Base-by-base conservation (phyloP, 2,329 filamentous ascomycete genomes). In the Diaporthe caulivora region DNA sequence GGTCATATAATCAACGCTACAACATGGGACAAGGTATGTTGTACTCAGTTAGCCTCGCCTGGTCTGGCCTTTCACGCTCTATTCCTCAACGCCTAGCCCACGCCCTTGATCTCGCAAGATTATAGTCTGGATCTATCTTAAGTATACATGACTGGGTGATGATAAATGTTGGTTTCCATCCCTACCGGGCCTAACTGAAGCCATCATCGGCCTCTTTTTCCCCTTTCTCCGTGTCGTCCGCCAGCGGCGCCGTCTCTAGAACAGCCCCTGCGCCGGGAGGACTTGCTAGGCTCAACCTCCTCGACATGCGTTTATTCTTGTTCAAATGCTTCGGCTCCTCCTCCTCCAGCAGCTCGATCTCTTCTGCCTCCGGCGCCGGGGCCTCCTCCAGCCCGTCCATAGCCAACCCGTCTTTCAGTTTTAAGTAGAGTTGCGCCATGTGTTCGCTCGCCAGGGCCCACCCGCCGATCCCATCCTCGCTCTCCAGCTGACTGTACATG, bases 291-390 rank as follows among this genome's bases (percentile, higher is more conserved):
- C 91, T 93, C 73, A 86, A 85, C 73, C 91, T 86, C 77, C 88
- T 82, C 3, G 89, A 87, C 70, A 84, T 84, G 34, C 87, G 84
- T 67, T 73, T 75, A 44, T 67, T 73, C 64, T 84, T 81, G 65
- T 89, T 87, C 29, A 92, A 82, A 26, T 88, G 86, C 79, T 92
- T 89, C 74, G 87, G 91, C 73, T 86, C 85, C 60, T 87, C 86
- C 34, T 86, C 87, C 60, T 87, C 84, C 3, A 79, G 79, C 57
- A 85, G 82, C 76, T 87, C 80, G n/a, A 81, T 79, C 11, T 81
- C 83, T 67, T 86, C 81, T 42, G 79, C 78, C 1, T 79, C 81
- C 6, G 77, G 79, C 31, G 77, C 80, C 17, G 76, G 75, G 21
- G 75, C 73, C 42, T 77, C 76, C n/a, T 70, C 73, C 26, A 72